These are phyloP conservation scores for Abrus pulchellus DNA, from an alignment of 306 rosid genomes.

Conservation along the genomic window DNA sequence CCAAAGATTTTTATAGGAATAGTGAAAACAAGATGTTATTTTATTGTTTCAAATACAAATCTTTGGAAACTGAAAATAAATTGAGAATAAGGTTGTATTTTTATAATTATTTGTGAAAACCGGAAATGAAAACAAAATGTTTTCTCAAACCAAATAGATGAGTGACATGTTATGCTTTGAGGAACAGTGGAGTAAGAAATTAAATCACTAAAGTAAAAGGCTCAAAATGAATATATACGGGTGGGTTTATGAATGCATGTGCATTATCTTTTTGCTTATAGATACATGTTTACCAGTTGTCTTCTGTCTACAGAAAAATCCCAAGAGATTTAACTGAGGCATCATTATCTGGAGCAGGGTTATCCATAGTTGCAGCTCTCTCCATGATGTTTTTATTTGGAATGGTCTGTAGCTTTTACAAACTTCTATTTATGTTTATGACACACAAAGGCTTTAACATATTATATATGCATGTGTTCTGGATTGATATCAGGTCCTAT, in stretches of 20 bases:
- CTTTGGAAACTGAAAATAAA: background rate
- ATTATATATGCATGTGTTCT: constrained; percentile 1
- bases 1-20: background rate
- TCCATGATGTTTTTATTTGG: constrained; percentile 93
- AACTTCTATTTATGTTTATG: constrained; percentile 35
- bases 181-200: constrained; percentile 8
- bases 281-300: constrained; percentile 18
- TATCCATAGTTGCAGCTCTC: constrained; percentile 92
- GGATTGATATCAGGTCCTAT: constrained; percentile 30
- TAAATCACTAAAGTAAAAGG: constrained; percentile 20
- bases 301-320: constrained; percentile 76
- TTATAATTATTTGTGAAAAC: background rate
- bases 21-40: background rate
- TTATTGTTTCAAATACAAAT: background rate
- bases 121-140: background rate
- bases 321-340: constrained; percentile 99
- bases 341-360: constrained; percentile 96
- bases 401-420: constrained; percentile 70
- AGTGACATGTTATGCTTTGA: background rate
- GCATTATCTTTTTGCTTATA: constrained; percentile 13
- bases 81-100: background rate
- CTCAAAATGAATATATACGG: background rate
- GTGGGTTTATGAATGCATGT: constrained; percentile 31
- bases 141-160: background rate
- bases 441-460: constrained; percentile 14